Base-by-base conservation (phyloP, 306 rosid genomes). In the Corylus heterophylla region DNA sequence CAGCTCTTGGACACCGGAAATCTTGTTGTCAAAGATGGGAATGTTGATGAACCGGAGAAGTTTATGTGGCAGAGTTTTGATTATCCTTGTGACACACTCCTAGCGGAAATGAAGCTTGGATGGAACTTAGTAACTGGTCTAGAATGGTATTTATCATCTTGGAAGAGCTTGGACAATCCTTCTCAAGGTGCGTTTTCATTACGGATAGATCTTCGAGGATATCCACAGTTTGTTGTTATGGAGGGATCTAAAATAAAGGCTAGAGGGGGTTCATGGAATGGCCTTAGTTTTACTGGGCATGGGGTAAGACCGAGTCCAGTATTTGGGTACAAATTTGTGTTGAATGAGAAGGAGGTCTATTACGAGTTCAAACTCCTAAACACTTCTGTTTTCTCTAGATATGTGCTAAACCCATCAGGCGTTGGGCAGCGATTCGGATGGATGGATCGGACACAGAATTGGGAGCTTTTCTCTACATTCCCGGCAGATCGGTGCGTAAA, bases 221-320 rank as follows among this genome's bases (percentile, higher is more conserved):
- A 4, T 42, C 45, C 45, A 5, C 45, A 42, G 7, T 1, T 42
- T 5, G 45, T 42, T 42, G 45, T 8, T 42, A 42, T 42, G 45
- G 45, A 5, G 45, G 45, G 71, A 74, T 7, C 42, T 29, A 29
- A 29, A 5, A 61, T 61, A 12, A 61, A 0, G 42, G 17, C 42
- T 12, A 79, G 81, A 79, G 1, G 25, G 18, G 79, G 83, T 1
- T 67, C 84, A 20, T 79, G 87, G 87, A 85, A 79, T 48, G 88
- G 86, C 10, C 14, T 50, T 14, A 0, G 48, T 61, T 22, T 85
- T 29, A 69, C 75, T 7, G 79, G 77, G 63, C 51, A 59, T 22
- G 55, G 67, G 75, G 48, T 17, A 25, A 42, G 47, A 47, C 69
- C 64, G 0, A 0, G 55, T 9, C 29, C 37, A 20, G 18, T 54